Evolutionary conservation across 2,329 filamentous ascomycete species (phyloP), one percentile per base, ranked within the genome.

Genomic region (Ceratocystis lukuohia): DNA sequence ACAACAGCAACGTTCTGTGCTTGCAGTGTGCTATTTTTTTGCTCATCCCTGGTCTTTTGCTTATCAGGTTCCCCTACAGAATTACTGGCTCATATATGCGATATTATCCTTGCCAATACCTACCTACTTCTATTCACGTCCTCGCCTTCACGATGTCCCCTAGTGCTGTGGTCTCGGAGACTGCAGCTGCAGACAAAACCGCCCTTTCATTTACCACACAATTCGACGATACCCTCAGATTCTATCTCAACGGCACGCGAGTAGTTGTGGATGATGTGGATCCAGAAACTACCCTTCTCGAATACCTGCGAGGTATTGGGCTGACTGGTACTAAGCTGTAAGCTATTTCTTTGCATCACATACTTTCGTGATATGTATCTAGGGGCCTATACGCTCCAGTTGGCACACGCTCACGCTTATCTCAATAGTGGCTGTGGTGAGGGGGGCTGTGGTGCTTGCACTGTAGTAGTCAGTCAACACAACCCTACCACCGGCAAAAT

Each of bases 401-500:
- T 25, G 41, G 28, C n/a, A 33, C 15, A 61, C 33, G 3, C 65
- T 33, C 4, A 53, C 46, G 25, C 17, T 30, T 15, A 25, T 53
- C 15, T 67, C 25, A 41, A 22, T 69, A 85, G 82, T 15, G 94
- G 94, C 61, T 99, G 94, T 77, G 91, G 91, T 62, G 94, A 99
- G 78, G 94, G 94, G 69, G 94, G 94, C 1, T 99, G 94, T 73
- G 94, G 94, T 72, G 94, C 94, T 70, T 97, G 93, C 74, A 97
- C 93, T 56, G 91, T 97, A 59, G 92, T 99, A 37, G 83, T 99
- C 50, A 96, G 91, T 69, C 92, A 97, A 75, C 87, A 88, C 73
- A 97, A 97, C 73, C 91, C 91, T 1, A 96, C 91, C 2, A 96
- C 92, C 5, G 89, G 89, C 72, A 84, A 89, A 74, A 89, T 97